Base-by-base conservation (phyloP, 345 rosid genomes). In the Fremontodendron californicum region DNA sequence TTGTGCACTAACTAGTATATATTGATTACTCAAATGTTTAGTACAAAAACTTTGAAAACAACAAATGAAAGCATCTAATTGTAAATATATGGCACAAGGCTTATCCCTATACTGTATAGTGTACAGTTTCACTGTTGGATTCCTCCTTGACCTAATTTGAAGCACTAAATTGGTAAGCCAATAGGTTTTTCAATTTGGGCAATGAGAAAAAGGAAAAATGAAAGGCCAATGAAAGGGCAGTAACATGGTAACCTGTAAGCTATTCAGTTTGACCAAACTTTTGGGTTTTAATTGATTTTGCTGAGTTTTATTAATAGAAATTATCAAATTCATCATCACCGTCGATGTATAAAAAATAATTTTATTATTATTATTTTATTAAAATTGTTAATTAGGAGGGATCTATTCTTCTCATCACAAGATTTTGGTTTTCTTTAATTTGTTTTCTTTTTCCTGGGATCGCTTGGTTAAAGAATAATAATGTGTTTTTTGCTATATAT, bases 121-220 rank as follows among this genome's bases (percentile, higher is more conserved):
- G n/a, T n/a, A n/a, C n/a, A n/a, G n/a, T n/a, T n/a, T 6, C 46
- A 64, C 15, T 0, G 69, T 33, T 12, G 40, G 72, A 48, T 39
- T 19, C 70, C 65, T 37, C 21, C n/a, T 65, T 81, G 77, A 77
- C 84, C 80, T 51, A 79, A 78, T 72, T 49, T 27, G 0, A 62
- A 75, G 85, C 87, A 87, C 89, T 79, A 76, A 81, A 55, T 45
- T 63, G 62, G 54, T 51, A 12, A 12, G n/a, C 78, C 69, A 61
- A 86, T 80, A 52, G 84, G 82, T n/a, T 52, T 55, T 68, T 72
- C 31, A 7, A 60, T 42, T 64, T 5, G 71, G 65, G 39, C 65
- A 61, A 61, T 13, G 39, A 13, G 29, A 15, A 15, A 27, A n/a
- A 16, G 33, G 4, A 12, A 27, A 27, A 1, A 11, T n/a, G n/a